Evolutionary conservation across 106 monocot genomes (phyloP), one percentile per base, ranked within the genome.

Genomic region (Platanthera zijinensis): DNA sequence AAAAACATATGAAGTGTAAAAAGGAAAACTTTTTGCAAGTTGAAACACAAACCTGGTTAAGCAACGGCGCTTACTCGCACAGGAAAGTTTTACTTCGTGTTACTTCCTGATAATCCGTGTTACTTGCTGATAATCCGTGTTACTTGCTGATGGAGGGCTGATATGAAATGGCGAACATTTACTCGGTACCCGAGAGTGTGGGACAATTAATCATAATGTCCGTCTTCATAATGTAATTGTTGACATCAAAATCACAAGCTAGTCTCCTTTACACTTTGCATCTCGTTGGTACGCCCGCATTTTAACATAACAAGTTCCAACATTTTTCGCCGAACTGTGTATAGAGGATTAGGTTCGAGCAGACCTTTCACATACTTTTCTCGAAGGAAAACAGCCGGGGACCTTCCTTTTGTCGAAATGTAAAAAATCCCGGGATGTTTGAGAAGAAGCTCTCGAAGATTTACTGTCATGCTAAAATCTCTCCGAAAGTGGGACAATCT

Each of bases 351-450:
- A 3, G 84, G 83, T 71, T 92, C 89, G 13, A 92, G n/a, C 78
- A 92, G 67, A 64, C 86, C 87, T 83, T 82, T 90, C 8, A 71
- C 57, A 75, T 88, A 95, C 12, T 86, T 84, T 73, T 90, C 95
- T 48, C 92, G 81, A 4, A 95, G 82, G 68, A 92, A 76, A 48
- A 95, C 92, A 21, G 86, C 86, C 52, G 81, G 92, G 5, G 81
- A 75, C 32, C 66, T 73, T 52, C 83, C 88, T 80, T 88, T 92
- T 2, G 89, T 92, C n/a, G 92, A 95, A 47, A 95, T 78, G 74
- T 92, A 95, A 48, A 92, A 95, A 15, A 95, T 92, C 17, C 95
- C 95, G 9, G 92, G 95, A 67, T 92, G 89, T 45, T 90, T 84
- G 11, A 95, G 85, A 49, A 95, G 69, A 30, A 95, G 78, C 75